A percentile compares a stretch with the other conserved stretches of the same genome.
phyloP scores from a whole-genome alignment of 2,329 filamentous ascomycete species.

The Lachnellula occidentalis region DNA sequence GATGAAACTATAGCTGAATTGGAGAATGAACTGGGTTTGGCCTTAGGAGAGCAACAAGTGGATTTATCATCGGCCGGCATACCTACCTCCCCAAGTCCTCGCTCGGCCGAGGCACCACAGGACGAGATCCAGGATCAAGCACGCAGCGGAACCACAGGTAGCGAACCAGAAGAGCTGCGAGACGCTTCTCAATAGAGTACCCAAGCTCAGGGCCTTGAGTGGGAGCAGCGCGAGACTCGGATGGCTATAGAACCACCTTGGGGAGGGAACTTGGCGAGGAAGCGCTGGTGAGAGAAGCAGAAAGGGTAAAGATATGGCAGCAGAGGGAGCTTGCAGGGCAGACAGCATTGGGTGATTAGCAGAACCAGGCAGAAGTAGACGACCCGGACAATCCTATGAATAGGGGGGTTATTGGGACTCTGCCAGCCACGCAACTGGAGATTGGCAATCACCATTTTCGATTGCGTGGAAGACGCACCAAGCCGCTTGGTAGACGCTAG shows the following conservation, averaged over 20 bases:
- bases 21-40: conserved; percentile 17
- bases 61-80: conserved; percentile 9
- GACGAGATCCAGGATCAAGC: conserved; percentile 17
- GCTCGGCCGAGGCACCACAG: conserved; percentile 9
- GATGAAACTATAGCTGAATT: conserved; percentile 15
- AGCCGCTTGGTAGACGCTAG: conserved; percentile 15
- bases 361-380: conserved; percentile 6
- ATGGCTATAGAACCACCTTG: not conserved
- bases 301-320: conserved; percentile 9
- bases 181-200: conserved; percentile 5
- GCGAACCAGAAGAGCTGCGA: conserved; percentile 12
- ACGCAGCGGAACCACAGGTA: conserved; percentile 11
- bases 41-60: conserved; percentile 13
- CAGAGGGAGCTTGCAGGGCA: conserved; percentile 6
- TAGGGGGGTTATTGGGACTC: conserved; percentile 12
- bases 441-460: conserved; percentile 12
- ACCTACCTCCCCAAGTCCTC: conserved; percentile 9
- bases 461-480: conserved; percentile 13
- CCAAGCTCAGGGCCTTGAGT: conserved; percentile 11
- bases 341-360: conserved; percentile 13
- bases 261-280: conserved; percentile 2
- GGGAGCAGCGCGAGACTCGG: conserved; percentile 8
- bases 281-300: conserved; percentile 5
- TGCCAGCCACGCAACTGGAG: conserved; percentile 11
- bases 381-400: conserved; percentile 10